Percentiles rank a stretch among this genome's conserved stretches.
phyloP scores from a whole-genome alignment of 345 rosid species.

The Citrus hindsii region DNA sequence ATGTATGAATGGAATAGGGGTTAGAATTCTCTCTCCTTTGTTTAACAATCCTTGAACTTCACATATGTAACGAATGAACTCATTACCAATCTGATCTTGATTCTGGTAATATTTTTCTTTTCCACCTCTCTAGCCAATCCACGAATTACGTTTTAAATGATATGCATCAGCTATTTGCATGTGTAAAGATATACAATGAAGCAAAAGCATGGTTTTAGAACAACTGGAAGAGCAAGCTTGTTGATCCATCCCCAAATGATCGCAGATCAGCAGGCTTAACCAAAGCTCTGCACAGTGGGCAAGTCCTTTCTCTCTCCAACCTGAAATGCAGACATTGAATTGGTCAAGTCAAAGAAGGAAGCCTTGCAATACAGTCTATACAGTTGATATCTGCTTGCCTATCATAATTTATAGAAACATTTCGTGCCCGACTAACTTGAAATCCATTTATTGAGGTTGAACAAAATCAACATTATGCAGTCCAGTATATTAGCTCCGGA shows the following conservation, averaged over 20 bases:
- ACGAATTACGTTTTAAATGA: not conserved
- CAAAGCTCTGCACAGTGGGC: constrained; percentile 61
- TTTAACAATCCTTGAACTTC: not conserved
- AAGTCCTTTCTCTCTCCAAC: constrained; percentile 71
- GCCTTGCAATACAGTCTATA: not conserved
- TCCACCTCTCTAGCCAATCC: not conserved
- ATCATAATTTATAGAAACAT: not conserved
- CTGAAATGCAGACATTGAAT: constrained; percentile 24
- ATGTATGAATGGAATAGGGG: not conserved
- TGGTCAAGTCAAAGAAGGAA: not conserved
- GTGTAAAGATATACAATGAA: not conserved
- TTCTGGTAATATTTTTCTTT: not conserved
- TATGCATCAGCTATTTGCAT: not conserved
- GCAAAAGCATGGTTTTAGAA: constrained; percentile 20
- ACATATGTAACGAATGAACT: not conserved
- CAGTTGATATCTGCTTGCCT: not conserved
- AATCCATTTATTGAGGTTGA: not conserved
- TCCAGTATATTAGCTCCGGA: not conserved
- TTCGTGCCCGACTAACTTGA: not conserved
- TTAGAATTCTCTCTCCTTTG: not conserved
- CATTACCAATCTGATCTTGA: not conserved
- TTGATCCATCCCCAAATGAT: constrained; percentile 57
- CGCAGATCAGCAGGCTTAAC: constrained; percentile 45
- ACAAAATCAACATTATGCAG: not conserved
- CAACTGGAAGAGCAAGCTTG: constrained; percentile 53